Percentiles rank a stretch among this genome's conserved stretches.
phyloP scores from a whole-genome alignment of 1,139 yeast genomes.

The Sugiyamaella pinicola region DNA sequence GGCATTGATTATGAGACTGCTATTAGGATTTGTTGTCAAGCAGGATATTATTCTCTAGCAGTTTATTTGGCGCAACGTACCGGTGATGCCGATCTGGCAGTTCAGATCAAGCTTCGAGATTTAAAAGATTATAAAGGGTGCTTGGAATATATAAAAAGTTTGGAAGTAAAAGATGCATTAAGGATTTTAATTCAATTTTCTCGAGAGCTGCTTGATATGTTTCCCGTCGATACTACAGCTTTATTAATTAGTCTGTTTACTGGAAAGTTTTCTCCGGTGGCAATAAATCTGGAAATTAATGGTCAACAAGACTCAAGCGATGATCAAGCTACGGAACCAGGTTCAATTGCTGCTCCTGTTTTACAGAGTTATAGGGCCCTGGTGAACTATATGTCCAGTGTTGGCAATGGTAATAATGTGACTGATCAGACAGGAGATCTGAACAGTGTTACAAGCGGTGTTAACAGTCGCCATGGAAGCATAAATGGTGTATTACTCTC shows the following conservation, averaged over 20 bases:
- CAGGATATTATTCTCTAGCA: constrained; percentile 70
- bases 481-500: background rate
- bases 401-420: constrained; percentile 7
- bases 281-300: constrained; percentile 26
- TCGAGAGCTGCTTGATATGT: constrained; percentile 60
- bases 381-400: constrained; percentile 58
- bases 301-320: constrained; percentile 11
- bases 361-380: constrained; percentile 74
- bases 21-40: constrained; percentile 73
- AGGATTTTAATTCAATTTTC: constrained; percentile 70
- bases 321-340: constrained; percentile 18
- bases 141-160: constrained; percentile 64
- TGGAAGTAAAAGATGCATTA: constrained; percentile 77
- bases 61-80: constrained; percentile 68
- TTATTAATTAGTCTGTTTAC: constrained; percentile 85
- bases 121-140: constrained; percentile 64
- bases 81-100: constrained; percentile 74
- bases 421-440: constrained; percentile 8
- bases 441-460: constrained; percentile 14
- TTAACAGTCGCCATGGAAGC: background rate
- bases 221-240: constrained; percentile 83
- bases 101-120: constrained; percentile 73
- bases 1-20: constrained; percentile 70
- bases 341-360: constrained; percentile 44
- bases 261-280: constrained; percentile 66